Base-by-base conservation (phyloP, 169 alveolate genomes). In the Hammondia hammondi region DNA sequence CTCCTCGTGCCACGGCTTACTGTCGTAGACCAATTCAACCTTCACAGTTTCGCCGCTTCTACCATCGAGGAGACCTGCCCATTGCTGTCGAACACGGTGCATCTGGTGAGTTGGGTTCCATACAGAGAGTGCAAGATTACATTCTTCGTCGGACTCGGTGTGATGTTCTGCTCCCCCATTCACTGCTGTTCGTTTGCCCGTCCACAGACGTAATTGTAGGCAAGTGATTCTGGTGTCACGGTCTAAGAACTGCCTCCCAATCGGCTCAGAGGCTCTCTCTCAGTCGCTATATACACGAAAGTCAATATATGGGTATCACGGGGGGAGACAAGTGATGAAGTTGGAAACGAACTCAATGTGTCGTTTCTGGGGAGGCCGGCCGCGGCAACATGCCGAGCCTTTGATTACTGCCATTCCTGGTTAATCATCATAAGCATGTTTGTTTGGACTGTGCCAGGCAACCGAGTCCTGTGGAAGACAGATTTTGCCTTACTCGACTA, bases 21-120 rank as follows among this genome's bases (percentile, higher is more conserved):
- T 27, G 72, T 7, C 89, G 94, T 45, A 82, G 94, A 32, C 72
- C 61, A 7, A 97, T 98, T 52, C 96, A 98, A 27, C 94, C 98
- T 17, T 95, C 98, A 70, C 98, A 97, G 93, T 98, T 98, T 95
- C 97, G 99, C 94, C 93, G 98, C 91, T 98, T 97, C 96, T 98
- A 98, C 96, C 99, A 98, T 94, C 96, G 99, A 93, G 99, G 99
- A 29, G 99, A 98, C 95, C 87, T 98, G 81, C 99, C 99, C 27
- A 97, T 98, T 98, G 97, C 96, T n/a, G 77, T 94, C 27, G 85
- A 46, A 14, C 96, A 94, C 70, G 73, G 82, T 9, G 94, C 70
- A 17, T 94, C 96, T 71, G 92, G 96, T 94, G 4, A 32, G 81
- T n/a, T 35, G 35, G 85, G 43, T 87, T 87, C 12, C 81, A n/a